Conservation (phyloP, 345 rosid genomes). For the Salix dunnii region DNA sequence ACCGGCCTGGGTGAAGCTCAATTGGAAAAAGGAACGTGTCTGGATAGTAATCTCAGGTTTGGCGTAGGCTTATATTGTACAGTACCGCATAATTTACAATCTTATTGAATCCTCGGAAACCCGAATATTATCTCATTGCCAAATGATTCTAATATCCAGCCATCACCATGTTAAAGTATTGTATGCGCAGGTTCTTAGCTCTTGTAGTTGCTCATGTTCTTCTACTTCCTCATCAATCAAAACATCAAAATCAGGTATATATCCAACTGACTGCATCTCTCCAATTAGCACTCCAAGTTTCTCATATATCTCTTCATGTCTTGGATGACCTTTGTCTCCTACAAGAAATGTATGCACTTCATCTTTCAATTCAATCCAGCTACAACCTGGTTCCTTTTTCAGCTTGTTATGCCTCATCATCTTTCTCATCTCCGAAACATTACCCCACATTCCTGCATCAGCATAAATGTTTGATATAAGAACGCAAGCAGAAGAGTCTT, state of each 20-base stretch:
- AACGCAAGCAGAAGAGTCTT: conserved; percentile 73
- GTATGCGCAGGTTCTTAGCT: neutral
- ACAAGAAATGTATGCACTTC: conserved; percentile 69
- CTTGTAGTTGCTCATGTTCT: neutral
- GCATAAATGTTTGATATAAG: conserved; percentile 83
- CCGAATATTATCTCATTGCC: no score
- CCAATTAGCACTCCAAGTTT: conserved; percentile 44
- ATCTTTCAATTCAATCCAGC: conserved; percentile 86
- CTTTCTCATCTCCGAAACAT: conserved; percentile 62
- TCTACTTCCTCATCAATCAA: conserved; percentile 8
- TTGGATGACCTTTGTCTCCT: conserved; percentile 69
- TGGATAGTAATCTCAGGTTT: neutral
- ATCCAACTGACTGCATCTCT: conserved; percentile 53
- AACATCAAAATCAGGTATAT: conserved; percentile 23
- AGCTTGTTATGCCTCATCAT: conserved; percentile 59
- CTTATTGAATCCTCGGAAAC: neutral
- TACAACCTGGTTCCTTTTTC: conserved; percentile 92
- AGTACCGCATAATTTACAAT: neutral
- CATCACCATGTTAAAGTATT: neutral
- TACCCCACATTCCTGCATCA: conserved; percentile 85
- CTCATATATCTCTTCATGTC: conserved; percentile 53
- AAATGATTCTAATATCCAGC: neutral
- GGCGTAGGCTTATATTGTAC: neutral
- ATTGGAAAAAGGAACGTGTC: neutral
- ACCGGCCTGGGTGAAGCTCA: neutral